phyloP scores from a whole-genome alignment of 805 yeast species.

The Wickerhamiella siamensis region DNA sequence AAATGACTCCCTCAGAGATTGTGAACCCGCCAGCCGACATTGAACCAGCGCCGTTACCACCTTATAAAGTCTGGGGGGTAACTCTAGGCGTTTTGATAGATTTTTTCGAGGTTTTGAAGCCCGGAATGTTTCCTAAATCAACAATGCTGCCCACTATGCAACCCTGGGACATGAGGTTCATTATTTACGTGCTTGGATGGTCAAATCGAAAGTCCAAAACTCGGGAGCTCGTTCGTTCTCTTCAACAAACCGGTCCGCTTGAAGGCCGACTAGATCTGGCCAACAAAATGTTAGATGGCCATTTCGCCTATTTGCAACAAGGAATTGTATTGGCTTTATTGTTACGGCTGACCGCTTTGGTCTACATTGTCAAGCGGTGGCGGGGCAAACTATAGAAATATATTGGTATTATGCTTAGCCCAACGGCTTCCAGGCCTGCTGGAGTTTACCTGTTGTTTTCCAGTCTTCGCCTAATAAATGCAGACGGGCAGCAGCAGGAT shows the following conservation, averaged over 20 bases:
- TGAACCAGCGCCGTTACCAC: slow-evolving; percentile 11
- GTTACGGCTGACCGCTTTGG: background rate
- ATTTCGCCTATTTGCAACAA: slow-evolving; percentile 15
- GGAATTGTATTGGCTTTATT: slow-evolving; percentile 11
- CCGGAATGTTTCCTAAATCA: slow-evolving; percentile 8
- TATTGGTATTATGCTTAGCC: background rate
- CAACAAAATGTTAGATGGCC: slow-evolving; percentile 17
- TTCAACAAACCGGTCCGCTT: slow-evolving; percentile 2
- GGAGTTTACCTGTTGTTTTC: slow-evolving; percentile 32
- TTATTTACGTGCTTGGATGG: slow-evolving; percentile 10
- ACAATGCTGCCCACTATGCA: slow-evolving; percentile 17
- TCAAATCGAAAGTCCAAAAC: slow-evolving; percentile 4
- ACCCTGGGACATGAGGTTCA: slow-evolving; percentile 18
- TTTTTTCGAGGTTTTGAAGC: slow-evolving; percentile 18
- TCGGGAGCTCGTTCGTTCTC: background rate
- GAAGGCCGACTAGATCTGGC: slow-evolving; percentile 17
- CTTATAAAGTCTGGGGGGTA: slow-evolving; percentile 28
- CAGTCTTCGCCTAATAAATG: slow-evolving; percentile 72
- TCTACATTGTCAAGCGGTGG: background rate
- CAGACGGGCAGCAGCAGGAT: slow-evolving; percentile 68
- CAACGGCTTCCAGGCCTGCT: slow-evolving; percentile 17
- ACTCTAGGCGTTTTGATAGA: slow-evolving; percentile 25
- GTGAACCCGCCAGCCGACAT: slow-evolving; percentile 3
- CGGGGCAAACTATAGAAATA: background rate
- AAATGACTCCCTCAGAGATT: slow-evolving; percentile 11